Percentiles rank a stretch among this genome's conserved stretches.
These are phyloP conservation scores for Tetratostichococcus sp. DNA, from an alignment of 139 green algal genomes.

Conservation along the genomic window DNA sequence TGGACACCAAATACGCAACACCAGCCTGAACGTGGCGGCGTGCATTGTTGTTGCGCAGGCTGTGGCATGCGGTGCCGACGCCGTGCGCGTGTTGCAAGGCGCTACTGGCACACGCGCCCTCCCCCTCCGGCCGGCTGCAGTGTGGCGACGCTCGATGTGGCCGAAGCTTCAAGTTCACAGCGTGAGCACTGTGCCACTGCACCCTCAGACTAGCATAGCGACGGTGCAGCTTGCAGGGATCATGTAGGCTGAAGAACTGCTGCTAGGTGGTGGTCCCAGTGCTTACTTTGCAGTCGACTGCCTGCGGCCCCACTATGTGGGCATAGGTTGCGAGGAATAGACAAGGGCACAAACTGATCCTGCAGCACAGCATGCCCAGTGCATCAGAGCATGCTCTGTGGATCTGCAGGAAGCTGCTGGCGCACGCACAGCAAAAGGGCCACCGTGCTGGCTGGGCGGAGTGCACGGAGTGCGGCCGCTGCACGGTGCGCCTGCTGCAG, in stretches of 20 bases:
- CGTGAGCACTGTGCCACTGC: not conserved
- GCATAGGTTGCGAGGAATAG: no score
- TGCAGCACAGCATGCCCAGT: no score
- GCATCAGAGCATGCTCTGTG: not conserved
- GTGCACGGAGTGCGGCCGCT: not conserved
- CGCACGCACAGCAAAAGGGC: not conserved
- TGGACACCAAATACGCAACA: no score
- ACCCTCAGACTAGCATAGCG: no score
- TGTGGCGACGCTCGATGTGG: not conserved
- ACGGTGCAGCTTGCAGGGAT: no score
- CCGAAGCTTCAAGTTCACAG: not conserved
- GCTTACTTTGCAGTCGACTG: no score
- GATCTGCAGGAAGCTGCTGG: not conserved
- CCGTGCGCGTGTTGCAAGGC: not conserved
- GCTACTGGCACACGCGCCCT: not conserved
- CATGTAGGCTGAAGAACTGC: no score
- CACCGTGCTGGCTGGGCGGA: not conserved
- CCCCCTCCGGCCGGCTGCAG: not conserved
- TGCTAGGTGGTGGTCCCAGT: no score
- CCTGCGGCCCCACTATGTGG: no score
- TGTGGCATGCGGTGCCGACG: not conserved
- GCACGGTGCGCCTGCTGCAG: not conserved
- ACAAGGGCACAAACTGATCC: no score
- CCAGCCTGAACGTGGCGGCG: no score
- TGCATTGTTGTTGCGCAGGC: not conserved